Evolutionary conservation across 2,329 filamentous ascomycete genomes (phyloP), one percentile per base, ranked within the genome.

Genomic region (Penicillium freii): DNA sequence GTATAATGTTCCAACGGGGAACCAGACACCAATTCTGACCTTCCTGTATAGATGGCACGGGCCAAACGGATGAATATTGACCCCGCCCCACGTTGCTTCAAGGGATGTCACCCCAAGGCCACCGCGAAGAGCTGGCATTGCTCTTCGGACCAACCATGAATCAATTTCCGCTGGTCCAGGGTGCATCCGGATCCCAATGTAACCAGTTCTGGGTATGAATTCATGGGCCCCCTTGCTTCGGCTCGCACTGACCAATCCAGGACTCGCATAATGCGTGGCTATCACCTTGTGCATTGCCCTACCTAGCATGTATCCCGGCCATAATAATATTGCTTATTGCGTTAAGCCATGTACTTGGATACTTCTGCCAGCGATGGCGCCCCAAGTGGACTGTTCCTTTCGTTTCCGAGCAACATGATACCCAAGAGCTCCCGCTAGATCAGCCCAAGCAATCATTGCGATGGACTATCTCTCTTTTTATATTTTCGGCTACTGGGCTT

Each of bases 341-440:
- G 23, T 43, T 69, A 33, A 63, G 63, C 27, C 69, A 75, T 56
- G 7, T 74, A 9, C 40, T 74, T n/a, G 62, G 60, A 5, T 61
- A 63, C 25, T 38, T 67, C 1, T 43, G 71, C 1, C 52, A 59
- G 29, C 57, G 56, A 36, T 69, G 63, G 65, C 71, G 75, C 42
- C 79, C 83, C 34, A 69, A 64, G 71, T 86, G 84, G 83, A 77
- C 76, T 21, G 73, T 66, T 47, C 74, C 81, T 4, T 85, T 86
- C 58, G 70, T 85, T 19, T 65, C 75, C 19, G 81, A 84, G 57
- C 61, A 70, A 19, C 66, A 69, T 34, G 62, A 68, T 36, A 57
- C 46, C 42, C 49, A 63, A 40, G 70, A 73, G 45, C 61, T 71
- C 48, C 71, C 67, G 52, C 71, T 64, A 48, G 76, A 70, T 58